Evolutionary conservation across 2,329 filamentous ascomycete species (phyloP), one percentile per base, ranked within the genome.

Genomic region (Cladorrhinum sp.): DNA sequence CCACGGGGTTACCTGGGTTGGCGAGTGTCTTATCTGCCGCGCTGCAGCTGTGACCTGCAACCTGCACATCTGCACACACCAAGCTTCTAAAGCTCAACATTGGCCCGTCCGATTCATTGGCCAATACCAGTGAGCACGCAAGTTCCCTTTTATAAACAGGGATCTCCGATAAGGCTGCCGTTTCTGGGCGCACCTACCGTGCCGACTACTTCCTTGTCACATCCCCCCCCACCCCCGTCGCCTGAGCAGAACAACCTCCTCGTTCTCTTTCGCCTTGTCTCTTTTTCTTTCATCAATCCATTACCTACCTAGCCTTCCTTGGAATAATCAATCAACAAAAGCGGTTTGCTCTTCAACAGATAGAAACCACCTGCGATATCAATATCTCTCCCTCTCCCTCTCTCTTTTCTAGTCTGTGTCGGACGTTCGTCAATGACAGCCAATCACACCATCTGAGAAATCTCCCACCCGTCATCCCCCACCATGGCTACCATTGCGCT

Each of bases 401-500:
- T 20, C 32, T 45, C 18, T 45, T 16, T 38, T 38, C 32, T 16
- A 16, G 38, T 16, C 38, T 45, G 38, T 45, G 13, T 29, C 25
- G 25, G 25, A 29, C 25, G 27, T 18, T 8, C 20, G 22, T 24
- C 23, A 25, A 27, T 55, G 52, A 32, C 52, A 10, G 20, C 52
- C 52, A 45, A 55, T 22, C 29, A 27, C 25, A 6, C 25, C 13
- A 8, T 32, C 13, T 45, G 16, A 29, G 23, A 54, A 54, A 7
- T 45, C 52, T 38, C n/a, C n/a, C n/a, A n/a, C n/a, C n/a, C n/a
- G n/a, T n/a, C 32, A 57, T 29, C 29, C 50, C 55, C 48, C 57
- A 65, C 57, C 57, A 85, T 85, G 83, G 79, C 83, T 61, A 84
- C 82, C 57, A 78, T 85, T 70, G 79, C 83, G 53, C 72, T 85